phyloP scores from a whole-genome alignment of 768 basidiomycete species.

The Hirschioporus abietinus region DNA sequence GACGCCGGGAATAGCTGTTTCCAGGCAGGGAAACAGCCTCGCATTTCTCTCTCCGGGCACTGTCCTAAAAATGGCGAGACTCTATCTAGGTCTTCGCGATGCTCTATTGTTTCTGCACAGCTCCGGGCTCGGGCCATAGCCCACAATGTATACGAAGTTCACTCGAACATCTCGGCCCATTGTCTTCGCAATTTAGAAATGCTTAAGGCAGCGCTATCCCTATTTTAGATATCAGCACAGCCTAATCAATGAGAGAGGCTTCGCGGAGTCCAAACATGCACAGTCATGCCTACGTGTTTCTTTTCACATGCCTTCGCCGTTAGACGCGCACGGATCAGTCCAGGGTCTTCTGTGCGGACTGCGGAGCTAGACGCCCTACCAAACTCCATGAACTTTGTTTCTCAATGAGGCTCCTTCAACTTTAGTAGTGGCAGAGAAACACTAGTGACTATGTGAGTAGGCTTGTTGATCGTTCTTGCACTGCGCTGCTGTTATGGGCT shows the following conservation, averaged over 20 bases:
- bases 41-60: background rate
- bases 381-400: background rate
- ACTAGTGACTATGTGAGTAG: background rate
- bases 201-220: background rate
- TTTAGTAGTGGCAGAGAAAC: background rate
- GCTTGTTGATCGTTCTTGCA: background rate
- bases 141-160: background rate
- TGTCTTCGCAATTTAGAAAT: background rate
- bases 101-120: background rate
- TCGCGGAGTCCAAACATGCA: background rate
- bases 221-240: background rate
- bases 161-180: background rate
- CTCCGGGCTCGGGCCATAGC: background rate
- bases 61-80: background rate
- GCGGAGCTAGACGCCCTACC: background rate
- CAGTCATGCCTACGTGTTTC: background rate
- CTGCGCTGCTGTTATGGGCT: too few species aligned
- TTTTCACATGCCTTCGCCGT: background rate
- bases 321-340: background rate
- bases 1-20: background rate
- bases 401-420: background rate
- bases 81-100: background rate
- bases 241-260: background rate
- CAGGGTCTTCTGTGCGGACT: background rate
- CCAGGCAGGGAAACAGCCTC: background rate